phyloP scores from a whole-genome alignment of 2,329 filamentous ascomycete species.

The Aspergillus pseudonomiae region DNA sequence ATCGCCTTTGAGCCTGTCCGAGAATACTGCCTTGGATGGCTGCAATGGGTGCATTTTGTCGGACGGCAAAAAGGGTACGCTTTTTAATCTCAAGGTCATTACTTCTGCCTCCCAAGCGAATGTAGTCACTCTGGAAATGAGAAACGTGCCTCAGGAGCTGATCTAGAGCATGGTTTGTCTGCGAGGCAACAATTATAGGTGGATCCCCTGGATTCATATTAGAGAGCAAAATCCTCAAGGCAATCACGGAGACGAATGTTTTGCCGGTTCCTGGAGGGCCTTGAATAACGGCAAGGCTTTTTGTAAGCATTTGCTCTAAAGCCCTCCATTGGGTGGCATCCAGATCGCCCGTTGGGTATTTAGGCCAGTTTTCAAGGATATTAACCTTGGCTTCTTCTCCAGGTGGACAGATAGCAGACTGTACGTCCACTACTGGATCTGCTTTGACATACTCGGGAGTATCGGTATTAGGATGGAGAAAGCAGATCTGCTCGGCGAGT shows the following conservation, averaged over 20 bases:
- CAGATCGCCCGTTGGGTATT: slow-evolving; percentile 49
- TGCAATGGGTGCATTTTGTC: slow-evolving; percentile 37
- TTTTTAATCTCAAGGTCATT: slow-evolving; percentile 66
- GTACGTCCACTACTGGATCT: slow-evolving; percentile 56
- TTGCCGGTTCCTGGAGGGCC: slow-evolving; percentile 82
- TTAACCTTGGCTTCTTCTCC: slow-evolving; percentile 52
- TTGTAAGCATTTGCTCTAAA: slow-evolving; percentile 70
- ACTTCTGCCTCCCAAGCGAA: slow-evolving; percentile 71
- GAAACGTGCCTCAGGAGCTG: slow-evolving; percentile 72
- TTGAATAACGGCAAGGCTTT: slow-evolving; percentile 75
- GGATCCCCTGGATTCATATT: slow-evolving; percentile 61
- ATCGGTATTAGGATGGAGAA: slow-evolving; percentile 42
- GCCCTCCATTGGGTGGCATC: slow-evolving; percentile 74
- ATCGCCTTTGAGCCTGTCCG: slow-evolving; percentile 40
- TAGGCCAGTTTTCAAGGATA: slow-evolving; percentile 60
- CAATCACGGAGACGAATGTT: slow-evolving; percentile 77
- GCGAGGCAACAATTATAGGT: slow-evolving; percentile 77
- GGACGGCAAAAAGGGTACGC: slow-evolving; percentile 68
- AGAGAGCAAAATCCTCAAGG: slow-evolving; percentile 66
- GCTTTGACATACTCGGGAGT: slow-evolving; percentile 57
- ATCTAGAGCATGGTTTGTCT: slow-evolving; percentile 90
- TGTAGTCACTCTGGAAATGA: slow-evolving; percentile 63
- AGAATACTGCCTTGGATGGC: slow-evolving; percentile 46
- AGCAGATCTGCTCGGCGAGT: slow-evolving; percentile 47
- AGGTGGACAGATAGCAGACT: slow-evolving; percentile 41